These are phyloP conservation scores for Diplotaxis tenuifolia DNA, from an alignment of 345 rosid species.

Conservation along the genomic window DNA sequence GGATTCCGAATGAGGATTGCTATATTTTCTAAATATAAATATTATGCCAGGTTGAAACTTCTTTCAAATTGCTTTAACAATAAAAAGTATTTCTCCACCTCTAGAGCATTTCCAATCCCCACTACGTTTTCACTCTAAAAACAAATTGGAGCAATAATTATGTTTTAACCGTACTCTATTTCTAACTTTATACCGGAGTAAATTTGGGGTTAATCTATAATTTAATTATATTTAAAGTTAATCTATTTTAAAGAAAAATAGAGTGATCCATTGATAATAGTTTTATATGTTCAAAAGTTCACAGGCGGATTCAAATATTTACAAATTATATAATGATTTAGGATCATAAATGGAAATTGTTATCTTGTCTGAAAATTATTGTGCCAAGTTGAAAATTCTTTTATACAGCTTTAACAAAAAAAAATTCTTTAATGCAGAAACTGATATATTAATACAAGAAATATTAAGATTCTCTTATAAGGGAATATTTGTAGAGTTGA, in stretches of 20 bases:
- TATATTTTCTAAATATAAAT: not conserved
- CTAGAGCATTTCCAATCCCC: no score
- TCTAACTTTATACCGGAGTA: no score
- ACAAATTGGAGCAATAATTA: no score
- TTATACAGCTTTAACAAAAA: not conserved
- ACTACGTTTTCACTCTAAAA: no score
- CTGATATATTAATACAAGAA: not conserved
- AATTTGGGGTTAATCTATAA: no score
- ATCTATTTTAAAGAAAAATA: no score
- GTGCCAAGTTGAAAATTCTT: conserved; percentile 9
- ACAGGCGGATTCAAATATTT: not conserved
- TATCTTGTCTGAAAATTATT: conserved; percentile 4
- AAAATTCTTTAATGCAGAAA: not conserved
- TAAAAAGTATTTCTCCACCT: not conserved
- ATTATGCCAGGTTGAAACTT: not conserved
- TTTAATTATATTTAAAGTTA: no score
- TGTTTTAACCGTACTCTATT: no score
- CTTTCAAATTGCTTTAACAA: not conserved
- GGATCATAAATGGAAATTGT: not conserved
- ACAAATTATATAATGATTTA: not conserved
- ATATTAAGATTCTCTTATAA: not conserved
- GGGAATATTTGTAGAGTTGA: not conserved
- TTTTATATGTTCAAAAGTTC: not conserved
- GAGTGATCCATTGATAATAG: no score
- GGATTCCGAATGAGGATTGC: not conserved